Conservation (phyloP, 176 grass and related monocot species). For the Rhynchospora tenuis region DNA sequence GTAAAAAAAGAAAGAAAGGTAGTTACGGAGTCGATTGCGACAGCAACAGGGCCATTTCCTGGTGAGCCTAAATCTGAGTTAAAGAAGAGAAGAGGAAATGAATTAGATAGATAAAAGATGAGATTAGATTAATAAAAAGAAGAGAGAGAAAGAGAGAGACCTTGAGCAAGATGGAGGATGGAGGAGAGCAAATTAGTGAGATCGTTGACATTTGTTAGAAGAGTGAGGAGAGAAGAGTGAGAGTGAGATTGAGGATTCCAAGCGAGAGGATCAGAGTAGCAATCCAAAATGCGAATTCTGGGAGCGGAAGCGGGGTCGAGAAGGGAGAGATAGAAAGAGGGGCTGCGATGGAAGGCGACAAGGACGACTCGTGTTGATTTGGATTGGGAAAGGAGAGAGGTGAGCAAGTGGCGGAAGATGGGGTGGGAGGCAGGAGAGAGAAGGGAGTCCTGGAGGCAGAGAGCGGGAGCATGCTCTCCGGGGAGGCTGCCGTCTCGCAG, state of each 20-base stretch:
- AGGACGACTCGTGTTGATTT: conserved; percentile 42
- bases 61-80: conserved; percentile 53
- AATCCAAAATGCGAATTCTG: conserved; percentile 72
- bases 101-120: neutral
- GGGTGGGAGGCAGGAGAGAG: neutral
- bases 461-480: conserved; percentile 19
- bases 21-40: conserved; percentile 74
- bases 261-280: conserved; percentile 75
- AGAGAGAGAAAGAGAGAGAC: conserved; percentile 19
- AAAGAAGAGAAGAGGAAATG: neutral
- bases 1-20: neutral
- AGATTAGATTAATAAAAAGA: neutral
- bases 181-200: conserved; percentile 41
- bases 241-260: conserved; percentile 47
- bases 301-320: conserved; percentile 15
- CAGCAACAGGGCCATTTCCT: conserved; percentile 46
- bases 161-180: conserved; percentile 52
- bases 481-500: conserved; percentile 16
- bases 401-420: neutral
- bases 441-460: neutral
- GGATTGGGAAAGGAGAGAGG: conserved; percentile 5
- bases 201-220: conserved; percentile 62
- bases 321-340: conserved; percentile 49
- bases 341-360: conserved; percentile 56
- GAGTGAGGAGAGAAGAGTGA: conserved; percentile 21